Conservation (phyloP, 129 eudicot species). For the Flaveria trinervia region DNA sequence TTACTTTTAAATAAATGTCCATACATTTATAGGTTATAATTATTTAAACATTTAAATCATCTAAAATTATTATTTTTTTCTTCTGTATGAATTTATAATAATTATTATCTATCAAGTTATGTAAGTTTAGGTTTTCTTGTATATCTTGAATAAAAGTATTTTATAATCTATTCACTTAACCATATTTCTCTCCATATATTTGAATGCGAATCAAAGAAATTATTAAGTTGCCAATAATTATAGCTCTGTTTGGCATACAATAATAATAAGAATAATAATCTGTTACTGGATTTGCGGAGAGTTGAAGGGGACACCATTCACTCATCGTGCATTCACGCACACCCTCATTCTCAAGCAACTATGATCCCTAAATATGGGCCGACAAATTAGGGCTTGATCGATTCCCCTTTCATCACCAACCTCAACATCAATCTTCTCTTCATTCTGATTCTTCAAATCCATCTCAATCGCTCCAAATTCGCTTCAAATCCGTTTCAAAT, state of each 20-base stretch:
- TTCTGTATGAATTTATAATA: too few species aligned
- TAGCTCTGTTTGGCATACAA: neutral
- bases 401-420: neutral
- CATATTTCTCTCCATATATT: neutral
- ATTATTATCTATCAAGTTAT: too few species aligned
- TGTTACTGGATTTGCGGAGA: conserved; percentile 15
- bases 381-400: conserved; percentile 16
- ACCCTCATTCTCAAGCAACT: conserved; percentile 19
- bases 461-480: conserved; percentile 17
- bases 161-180: too few species aligned
- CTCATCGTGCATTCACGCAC: conserved; percentile 26
- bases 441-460: neutral
- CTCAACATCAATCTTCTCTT: neutral
- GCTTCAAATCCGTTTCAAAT: neutral
- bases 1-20: too few species aligned
- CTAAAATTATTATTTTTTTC: too few species aligned
- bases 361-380: conserved; percentile 21
- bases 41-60: too few species aligned
- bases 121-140: too few species aligned
- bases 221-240: neutral
- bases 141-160: too few species aligned
- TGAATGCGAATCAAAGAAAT: neutral
- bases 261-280: neutral
- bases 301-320: conserved; percentile 11
- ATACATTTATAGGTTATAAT: too few species aligned